These are phyloP conservation scores for Talaromyces islandicus DNA, from an alignment of 2,329 filamentous ascomycete species.

Conservation along the genomic window DNA sequence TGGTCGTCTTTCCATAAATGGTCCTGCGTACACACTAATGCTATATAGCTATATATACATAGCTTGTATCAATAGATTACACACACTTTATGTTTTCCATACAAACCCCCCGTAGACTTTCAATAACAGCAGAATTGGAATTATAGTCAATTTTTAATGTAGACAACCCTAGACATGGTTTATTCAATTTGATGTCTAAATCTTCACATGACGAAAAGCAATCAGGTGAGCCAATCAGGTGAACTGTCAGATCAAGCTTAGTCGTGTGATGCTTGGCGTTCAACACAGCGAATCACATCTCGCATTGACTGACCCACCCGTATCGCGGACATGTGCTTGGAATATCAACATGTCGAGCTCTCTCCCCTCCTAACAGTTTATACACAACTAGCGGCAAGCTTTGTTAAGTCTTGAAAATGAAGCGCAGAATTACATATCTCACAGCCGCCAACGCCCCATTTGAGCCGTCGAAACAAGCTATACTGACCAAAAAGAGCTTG, in stretches of 20 bases:
- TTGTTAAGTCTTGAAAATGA: conserved; percentile 25
- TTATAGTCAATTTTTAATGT: too few species aligned
- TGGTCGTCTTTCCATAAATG: too few species aligned
- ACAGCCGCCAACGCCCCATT: conserved; percentile 59
- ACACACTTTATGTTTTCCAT: too few species aligned
- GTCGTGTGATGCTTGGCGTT: neutral
- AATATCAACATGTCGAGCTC: neutral
- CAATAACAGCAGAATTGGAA: too few species aligned
- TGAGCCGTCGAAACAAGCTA: conserved; percentile 57
- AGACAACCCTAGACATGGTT: too few species aligned
- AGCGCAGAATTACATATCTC: conserved; percentile 63
- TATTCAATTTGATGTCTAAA: too few species aligned
- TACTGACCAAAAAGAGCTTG: conserved; percentile 49
- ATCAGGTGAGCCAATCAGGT: neutral
- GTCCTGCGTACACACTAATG: too few species aligned
- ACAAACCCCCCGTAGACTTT: too few species aligned
- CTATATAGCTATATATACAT: too few species aligned
- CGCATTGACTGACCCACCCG: neutral
- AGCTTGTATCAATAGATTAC: too few species aligned
- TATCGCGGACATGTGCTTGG: neutral
- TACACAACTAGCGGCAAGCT: neutral
- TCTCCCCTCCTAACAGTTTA: neutral
- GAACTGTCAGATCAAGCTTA: neutral
- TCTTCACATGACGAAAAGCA: too few species aligned
- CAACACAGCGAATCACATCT: neutral